A percentile compares a stretch with the other conserved stretches of the same genome.
These are phyloP conservation scores for Aspergillus funiculosus DNA, from an alignment of 495 filamentous ascomycete genomes.

Conservation along the genomic window DNA sequence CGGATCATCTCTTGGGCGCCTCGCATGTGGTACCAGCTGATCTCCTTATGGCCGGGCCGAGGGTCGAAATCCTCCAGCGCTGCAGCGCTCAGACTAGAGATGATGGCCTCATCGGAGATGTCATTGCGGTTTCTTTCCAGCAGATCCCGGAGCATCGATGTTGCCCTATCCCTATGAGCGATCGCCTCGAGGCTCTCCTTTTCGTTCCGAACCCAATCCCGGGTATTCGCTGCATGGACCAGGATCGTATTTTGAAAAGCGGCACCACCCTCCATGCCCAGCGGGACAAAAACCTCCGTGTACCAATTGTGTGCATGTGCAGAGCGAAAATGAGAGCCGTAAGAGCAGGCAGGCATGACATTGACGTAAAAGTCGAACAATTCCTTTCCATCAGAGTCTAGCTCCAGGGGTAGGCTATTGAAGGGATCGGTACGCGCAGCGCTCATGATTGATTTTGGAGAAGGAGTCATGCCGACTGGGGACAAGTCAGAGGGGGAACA, in stretches of 20 bases:
- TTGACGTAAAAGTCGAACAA: constrained; percentile 40
- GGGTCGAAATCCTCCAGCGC: constrained; percentile 40
- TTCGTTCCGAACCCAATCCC: constrained; percentile 34
- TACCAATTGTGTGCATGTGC: constrained; percentile 39
- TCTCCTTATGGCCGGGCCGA: constrained; percentile 32
- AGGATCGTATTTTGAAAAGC: constrained; percentile 37
- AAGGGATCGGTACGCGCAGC: constrained; percentile 38
- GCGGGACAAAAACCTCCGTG: constrained; percentile 32
- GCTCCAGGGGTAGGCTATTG: constrained; percentile 29
- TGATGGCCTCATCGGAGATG: constrained; percentile 35
- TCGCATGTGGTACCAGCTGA: constrained; percentile 38
- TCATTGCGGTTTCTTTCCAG: constrained; percentile 24
- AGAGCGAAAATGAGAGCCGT: constrained; percentile 31
- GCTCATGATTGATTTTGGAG: constrained; percentile 32
- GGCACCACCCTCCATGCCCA: constrained; percentile 36
- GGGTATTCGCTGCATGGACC: constrained; percentile 36
- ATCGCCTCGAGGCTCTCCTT: constrained; percentile 26
- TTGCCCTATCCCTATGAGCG: constrained; percentile 26
- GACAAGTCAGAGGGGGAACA: constrained; percentile 18
- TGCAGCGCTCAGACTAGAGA: constrained; percentile 37
- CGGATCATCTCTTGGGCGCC: constrained; percentile 38
- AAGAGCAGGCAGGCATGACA: constrained; percentile 37
- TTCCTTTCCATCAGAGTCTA: constrained; percentile 27
- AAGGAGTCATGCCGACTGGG: constrained; percentile 17
- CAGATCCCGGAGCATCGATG: constrained; percentile 33